Conservation (phyloP, 2,329 filamentous ascomycete genomes). For the Diaporthe longicolla region DNA sequence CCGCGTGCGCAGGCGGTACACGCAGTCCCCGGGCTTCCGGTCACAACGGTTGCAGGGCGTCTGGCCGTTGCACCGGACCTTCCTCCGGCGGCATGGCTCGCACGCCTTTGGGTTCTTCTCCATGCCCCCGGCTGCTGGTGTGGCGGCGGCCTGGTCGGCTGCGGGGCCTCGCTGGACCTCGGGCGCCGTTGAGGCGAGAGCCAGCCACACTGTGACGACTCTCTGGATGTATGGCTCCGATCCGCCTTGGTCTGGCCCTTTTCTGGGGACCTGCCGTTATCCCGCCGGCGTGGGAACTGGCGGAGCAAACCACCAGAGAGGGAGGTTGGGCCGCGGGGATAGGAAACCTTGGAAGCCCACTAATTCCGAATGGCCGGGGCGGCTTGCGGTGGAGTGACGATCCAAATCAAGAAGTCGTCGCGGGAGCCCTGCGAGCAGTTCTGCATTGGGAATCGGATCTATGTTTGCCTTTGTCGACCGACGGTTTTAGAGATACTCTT, state of each 20-base stretch:
- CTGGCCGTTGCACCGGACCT: slow-evolving; percentile 42
- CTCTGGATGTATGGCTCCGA: not conserved
- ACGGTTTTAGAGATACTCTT: slow-evolving; percentile 13
- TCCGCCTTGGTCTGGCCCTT: not conserved
- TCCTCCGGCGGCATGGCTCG: slow-evolving; percentile 42
- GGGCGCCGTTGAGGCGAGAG: not conserved
- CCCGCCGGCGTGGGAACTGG: not conserved
- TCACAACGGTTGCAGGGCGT: slow-evolving; percentile 43
- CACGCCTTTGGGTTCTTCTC: slow-evolving; percentile 44
- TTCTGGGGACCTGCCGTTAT: not conserved
- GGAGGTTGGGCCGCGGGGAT: slow-evolving; percentile 1
- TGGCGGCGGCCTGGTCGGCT: not conserved
- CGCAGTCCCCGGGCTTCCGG: slow-evolving; percentile 39
- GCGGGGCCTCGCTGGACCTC: not conserved
- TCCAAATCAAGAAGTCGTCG: not conserved
- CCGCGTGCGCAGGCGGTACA: slow-evolving; percentile 43
- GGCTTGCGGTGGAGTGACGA: not conserved
- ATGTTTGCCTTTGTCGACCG: slow-evolving; percentile 17
- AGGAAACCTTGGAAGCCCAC: not conserved
- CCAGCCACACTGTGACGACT: slow-evolving; percentile 17
- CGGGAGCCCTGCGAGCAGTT: not conserved
- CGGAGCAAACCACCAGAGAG: not conserved
- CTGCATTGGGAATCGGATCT: slow-evolving; percentile 12
- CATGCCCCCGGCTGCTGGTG: slow-evolving; percentile 19
- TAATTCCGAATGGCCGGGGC: slow-evolving; percentile 14